Percentiles rank a stretch among this genome's conserved stretches.
Evolutionary conservation across 371 early-diverging fungal species (phyloP).

Genomic region (Mucor racemosus): DNA sequence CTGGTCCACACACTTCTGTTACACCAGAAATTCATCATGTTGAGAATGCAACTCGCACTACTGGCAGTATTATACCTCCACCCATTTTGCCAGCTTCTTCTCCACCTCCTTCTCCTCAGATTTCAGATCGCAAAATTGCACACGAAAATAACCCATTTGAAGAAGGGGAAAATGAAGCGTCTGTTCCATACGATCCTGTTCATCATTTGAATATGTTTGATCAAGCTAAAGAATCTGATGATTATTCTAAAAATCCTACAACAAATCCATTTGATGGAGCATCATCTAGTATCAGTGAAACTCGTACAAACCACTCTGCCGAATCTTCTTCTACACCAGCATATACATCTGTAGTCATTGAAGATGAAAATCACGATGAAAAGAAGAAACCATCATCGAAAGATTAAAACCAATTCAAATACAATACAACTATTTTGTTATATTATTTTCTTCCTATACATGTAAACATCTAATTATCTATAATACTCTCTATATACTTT

Average conservation of each 20-base stretch:
- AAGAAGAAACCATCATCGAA: neutral
- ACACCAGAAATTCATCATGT: neutral
- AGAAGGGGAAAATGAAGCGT: neutral
- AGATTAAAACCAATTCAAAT: neutral
- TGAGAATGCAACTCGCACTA: neutral
- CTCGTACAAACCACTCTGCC: neutral
- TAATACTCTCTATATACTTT: neutral
- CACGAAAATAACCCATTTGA: neutral
- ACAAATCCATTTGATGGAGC: neutral
- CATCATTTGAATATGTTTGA: constrained; percentile 1
- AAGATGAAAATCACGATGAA: neutral
- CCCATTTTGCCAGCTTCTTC: constrained; percentile 5
- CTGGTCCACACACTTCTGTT: neutral
- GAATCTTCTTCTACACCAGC: neutral
- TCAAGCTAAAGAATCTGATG: neutral
- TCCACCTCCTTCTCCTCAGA: neutral
- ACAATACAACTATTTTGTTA: neutral
- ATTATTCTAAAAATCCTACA: neutral
- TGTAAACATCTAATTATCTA: neutral
- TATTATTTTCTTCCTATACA: neutral
- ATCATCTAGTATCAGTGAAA: neutral
- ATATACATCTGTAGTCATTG: neutral
- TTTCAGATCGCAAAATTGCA: neutral
- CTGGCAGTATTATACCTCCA: constrained; percentile 9
- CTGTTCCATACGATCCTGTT: neutral